A percentile compares a stretch with the other conserved stretches of the same genome.
These are phyloP conservation scores for Xylaria intraflava DNA, from an alignment of 495 filamentous ascomycete species.

Conservation along the genomic window DNA sequence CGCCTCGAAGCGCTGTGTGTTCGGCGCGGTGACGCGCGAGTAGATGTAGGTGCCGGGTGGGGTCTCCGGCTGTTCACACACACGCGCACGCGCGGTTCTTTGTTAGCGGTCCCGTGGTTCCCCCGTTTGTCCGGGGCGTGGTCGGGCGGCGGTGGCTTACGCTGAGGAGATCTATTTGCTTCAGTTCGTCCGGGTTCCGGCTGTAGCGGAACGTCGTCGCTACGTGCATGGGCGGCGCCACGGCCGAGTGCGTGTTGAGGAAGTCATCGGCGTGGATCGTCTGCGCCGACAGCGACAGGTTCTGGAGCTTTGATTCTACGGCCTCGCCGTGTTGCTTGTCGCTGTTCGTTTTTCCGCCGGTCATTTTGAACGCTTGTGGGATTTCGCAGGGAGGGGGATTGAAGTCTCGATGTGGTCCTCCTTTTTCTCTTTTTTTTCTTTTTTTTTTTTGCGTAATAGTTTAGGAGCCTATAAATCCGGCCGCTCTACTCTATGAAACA, in stretches of 20 bases:
- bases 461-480: no score
- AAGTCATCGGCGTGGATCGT: constrained; percentile 84
- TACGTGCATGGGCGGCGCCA: constrained; percentile 80
- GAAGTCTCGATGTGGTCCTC: background rate
- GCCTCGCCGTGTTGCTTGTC: constrained; percentile 6
- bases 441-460: no score
- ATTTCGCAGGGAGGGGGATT: background rate
- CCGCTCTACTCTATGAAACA: no score
- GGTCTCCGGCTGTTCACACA: constrained; percentile 33
- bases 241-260: constrained; percentile 62
- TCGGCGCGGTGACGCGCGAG: constrained; percentile 69
- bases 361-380: background rate
- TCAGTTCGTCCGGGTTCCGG: constrained; percentile 56
- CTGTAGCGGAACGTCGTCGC: constrained; percentile 85
- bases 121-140: background rate
- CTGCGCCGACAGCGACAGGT: constrained; percentile 55
- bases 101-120: background rate
- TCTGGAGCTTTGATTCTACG: constrained; percentile 19
- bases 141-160: constrained; percentile 23
- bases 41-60: constrained; percentile 59
- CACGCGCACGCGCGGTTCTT: background rate
- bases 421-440: background rate
- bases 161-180: constrained; percentile 39
- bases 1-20: constrained; percentile 73
- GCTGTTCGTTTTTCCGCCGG: background rate